These are phyloP conservation scores for Achaetomium macrosporum DNA, from an alignment of 2,329 filamentous ascomycete species.

Conservation along the genomic window DNA sequence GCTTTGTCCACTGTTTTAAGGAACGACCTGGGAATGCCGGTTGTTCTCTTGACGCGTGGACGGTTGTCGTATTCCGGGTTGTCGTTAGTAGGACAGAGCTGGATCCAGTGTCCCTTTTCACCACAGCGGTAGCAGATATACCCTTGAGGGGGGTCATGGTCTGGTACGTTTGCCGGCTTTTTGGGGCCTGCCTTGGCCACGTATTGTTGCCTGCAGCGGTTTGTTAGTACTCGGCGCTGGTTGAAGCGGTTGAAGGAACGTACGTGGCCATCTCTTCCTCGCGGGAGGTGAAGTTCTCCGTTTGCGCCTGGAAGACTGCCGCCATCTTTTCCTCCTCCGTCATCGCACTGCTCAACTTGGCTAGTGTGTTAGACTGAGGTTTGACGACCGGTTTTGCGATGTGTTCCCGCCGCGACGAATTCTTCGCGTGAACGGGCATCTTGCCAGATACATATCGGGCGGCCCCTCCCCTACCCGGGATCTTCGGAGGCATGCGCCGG, in stretches of 20 bases:
- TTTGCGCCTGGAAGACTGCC: slow-evolving; percentile 85
- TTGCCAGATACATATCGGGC: slow-evolving; percentile 95
- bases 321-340: slow-evolving; percentile 92
- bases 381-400: slow-evolving; percentile 54
- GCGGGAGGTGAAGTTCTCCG: slow-evolving; percentile 75
- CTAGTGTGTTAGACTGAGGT: slow-evolving; percentile 50
- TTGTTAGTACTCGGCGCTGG: slow-evolving; percentile 31
- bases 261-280: slow-evolving; percentile 88
- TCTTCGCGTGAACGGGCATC: slow-evolving; percentile 85
- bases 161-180: slow-evolving; percentile 69
- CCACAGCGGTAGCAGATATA: slow-evolving; percentile 97
- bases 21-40: slow-evolving; percentile 92
- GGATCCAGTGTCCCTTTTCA: slow-evolving; percentile 99
- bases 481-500: slow-evolving; percentile 73
- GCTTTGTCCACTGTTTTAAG: slow-evolving; percentile 94
- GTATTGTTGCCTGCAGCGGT: slow-evolving; percentile 49
- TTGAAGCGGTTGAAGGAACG: slow-evolving; percentile 28
- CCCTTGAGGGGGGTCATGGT: slow-evolving; percentile 85
- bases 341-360: slow-evolving; percentile 68
- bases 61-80: slow-evolving; percentile 93
- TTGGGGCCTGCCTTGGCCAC: slow-evolving; percentile 59
- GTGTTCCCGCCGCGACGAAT: slow-evolving; percentile 62
- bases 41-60: slow-evolving; percentile 90
- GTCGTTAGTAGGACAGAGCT: slow-evolving; percentile 96
- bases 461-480: slow-evolving; percentile 81